Evolutionary conservation across 2,329 filamentous ascomycete species (phyloP), one percentile per base, ranked within the genome.

Genomic region (Escovopsis sp.): DNA sequence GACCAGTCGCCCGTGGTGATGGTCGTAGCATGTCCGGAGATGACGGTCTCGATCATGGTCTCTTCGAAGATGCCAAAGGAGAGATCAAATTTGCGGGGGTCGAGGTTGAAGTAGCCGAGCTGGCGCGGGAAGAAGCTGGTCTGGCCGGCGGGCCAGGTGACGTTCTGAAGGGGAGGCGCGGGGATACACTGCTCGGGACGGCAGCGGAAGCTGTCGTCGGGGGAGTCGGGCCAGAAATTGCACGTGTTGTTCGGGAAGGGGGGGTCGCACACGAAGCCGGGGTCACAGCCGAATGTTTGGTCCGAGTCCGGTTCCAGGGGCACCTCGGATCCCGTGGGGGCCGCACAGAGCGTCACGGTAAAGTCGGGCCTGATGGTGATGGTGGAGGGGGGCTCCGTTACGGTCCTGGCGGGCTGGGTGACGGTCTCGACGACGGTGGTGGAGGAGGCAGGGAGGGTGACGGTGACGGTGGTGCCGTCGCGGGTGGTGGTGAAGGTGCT

Each of bases 61-160:
- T 62, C 54, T 15, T 63, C 60, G 40, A 79, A 81, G 14, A 81
- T 74, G 29, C 67, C 68, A 39, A 71, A 76, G 34, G 62, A 68
- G 13, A 82, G 57, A 4, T 76, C 76, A 39, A 82, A 83, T 0
- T 62, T 62, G 2, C 60, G 51, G 0, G 78, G 59, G 37, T 75
- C 61, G n/a, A 82, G 61, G 39, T 80, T 67, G 55, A 75, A 82
- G 49, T 79, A 81, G 4, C 66, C 70, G 11, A 43, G 41, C 4
- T 46, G 43, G 1, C 66, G 61, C 2, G 66, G 66, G 41, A 66
- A 76, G 46, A 68, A 73, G 13, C 54, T 42, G 0, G 66, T 71
- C 30, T 58, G 38, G 37, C 63, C 60, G 1, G 50, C 44, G 0
- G 51, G 44, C 71, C 70, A 76, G 1, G 45, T 46, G 0, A 61